phyloP scores from a whole-genome alignment of 2,329 filamentous ascomycete genomes.

The Venturiaceae sp. region DNA sequence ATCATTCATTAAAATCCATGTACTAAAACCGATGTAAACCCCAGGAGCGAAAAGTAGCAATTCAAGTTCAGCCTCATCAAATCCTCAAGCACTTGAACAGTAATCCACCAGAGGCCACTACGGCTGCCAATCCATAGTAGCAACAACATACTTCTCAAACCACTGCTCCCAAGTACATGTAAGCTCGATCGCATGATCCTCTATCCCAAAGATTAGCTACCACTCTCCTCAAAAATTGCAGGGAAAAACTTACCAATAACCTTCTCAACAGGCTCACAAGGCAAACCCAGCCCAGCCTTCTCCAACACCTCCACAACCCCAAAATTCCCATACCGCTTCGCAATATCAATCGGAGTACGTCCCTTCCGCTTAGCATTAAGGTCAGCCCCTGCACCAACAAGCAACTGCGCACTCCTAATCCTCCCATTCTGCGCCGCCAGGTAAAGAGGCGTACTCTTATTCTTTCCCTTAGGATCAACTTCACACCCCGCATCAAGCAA shows the following conservation, averaged over 20 bases:
- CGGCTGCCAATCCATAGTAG: background rate
- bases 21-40: no score
- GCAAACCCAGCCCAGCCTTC: background rate
- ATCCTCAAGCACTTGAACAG: background rate
- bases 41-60: no score
- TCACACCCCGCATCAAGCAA: background rate
- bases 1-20: no score
- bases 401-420: background rate
- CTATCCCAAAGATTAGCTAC: background rate
- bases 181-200: background rate
- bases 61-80: no score
- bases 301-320: background rate
- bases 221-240: no score
- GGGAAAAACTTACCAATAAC: background rate
- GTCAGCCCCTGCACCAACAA: background rate
- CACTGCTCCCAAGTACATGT: background rate
- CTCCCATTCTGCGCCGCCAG: background rate
- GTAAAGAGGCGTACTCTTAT: background rate
- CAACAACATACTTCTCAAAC: conserved; percentile 2
- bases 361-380: background rate
- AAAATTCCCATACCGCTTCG: background rate
- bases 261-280: background rate
- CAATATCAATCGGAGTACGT: background rate
- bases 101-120: background rate
- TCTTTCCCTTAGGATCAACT: background rate